These are phyloP conservation scores for Aspergillus sp. DNA, from an alignment of 2,329 filamentous ascomycete genomes.

Conservation along the genomic window DNA sequence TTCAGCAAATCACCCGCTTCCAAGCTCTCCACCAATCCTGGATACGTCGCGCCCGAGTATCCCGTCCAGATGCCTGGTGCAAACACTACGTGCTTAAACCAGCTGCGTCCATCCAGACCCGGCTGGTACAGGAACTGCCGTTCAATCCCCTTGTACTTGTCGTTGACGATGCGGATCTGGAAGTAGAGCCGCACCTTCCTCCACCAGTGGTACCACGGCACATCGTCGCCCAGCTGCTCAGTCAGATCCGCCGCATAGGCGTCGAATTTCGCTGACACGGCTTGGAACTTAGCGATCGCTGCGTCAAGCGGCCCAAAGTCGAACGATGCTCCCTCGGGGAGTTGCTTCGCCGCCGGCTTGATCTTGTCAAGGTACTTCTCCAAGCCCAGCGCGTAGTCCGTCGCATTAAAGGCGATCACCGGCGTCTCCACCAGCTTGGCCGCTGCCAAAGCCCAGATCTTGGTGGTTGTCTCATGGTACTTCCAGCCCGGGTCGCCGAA, in stretches of 20 bases:
- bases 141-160: slow-evolving; percentile 81
- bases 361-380: slow-evolving; percentile 42
- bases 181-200: slow-evolving; percentile 65
- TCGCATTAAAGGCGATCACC: slow-evolving; percentile 65
- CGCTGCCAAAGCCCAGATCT: slow-evolving; percentile 63
- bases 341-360: slow-evolving; percentile 28
- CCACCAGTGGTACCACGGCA: slow-evolving; percentile 80
- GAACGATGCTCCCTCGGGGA: slow-evolving; percentile 30
- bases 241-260: slow-evolving; percentile 50
- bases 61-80: slow-evolving; percentile 90
- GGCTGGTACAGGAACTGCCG: slow-evolving; percentile 72
- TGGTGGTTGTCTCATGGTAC: slow-evolving; percentile 65
- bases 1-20: slow-evolving; percentile 52
- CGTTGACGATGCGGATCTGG: slow-evolving; percentile 68
- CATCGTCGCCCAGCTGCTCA: slow-evolving; percentile 52
- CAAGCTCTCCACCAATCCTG: slow-evolving; percentile 64
- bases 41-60: slow-evolving; percentile 73
- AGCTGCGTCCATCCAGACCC: slow-evolving; percentile 75
- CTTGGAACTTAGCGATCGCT: slow-evolving; percentile 52
- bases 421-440: slow-evolving; percentile 63
- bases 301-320: slow-evolving; percentile 51
- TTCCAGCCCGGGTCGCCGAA: slow-evolving; percentile 68
- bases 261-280: slow-evolving; percentile 55
- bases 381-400: slow-evolving; percentile 64
- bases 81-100: slow-evolving; percentile 96